A percentile compares a stretch with the other conserved stretches of the same genome.
These are phyloP conservation scores for Xylaria digitata DNA, from an alignment of 2,329 filamentous ascomycete species.

Conservation along the genomic window DNA sequence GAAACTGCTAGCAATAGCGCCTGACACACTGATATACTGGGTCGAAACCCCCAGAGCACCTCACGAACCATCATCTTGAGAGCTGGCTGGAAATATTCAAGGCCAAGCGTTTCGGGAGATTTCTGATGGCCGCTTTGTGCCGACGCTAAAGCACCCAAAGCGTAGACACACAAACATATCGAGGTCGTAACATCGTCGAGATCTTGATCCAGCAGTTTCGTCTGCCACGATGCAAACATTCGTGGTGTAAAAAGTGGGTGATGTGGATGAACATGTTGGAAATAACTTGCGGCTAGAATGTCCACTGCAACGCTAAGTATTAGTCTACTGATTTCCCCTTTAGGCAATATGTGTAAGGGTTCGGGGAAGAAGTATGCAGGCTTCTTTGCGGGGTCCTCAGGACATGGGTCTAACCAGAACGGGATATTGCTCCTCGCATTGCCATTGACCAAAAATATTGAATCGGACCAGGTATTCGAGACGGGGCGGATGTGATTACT, in stretches of 20 bases:
- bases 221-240: slow-evolving; percentile 48
- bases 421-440: not conserved
- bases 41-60: slow-evolving; percentile 50
- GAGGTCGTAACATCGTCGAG: slow-evolving; percentile 48
- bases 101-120: slow-evolving; percentile 47
- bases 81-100: slow-evolving; percentile 52
- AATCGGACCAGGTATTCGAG: not conserved
- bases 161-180: slow-evolving; percentile 53
- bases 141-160: slow-evolving; percentile 49
- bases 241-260: slow-evolving; percentile 51
- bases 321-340: slow-evolving; percentile 1
- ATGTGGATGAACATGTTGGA: slow-evolving; percentile 51
- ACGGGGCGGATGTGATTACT: slow-evolving; percentile 17
- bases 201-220: slow-evolving; percentile 44
- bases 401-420: not conserved
- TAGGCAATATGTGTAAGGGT: not conserved
- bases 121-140: slow-evolving; percentile 36
- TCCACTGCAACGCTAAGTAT: slow-evolving; percentile 38
- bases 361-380: not conserved
- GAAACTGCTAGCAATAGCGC: slow-evolving; percentile 53
- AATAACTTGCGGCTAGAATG: slow-evolving; percentile 49
- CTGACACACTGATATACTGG: slow-evolving; percentile 49
- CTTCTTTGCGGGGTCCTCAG: not conserved
- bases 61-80: slow-evolving; percentile 51
- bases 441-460: not conserved